Conservation (phyloP, 176 grass and related monocot species). For the Oryza rufipogon region DNA sequence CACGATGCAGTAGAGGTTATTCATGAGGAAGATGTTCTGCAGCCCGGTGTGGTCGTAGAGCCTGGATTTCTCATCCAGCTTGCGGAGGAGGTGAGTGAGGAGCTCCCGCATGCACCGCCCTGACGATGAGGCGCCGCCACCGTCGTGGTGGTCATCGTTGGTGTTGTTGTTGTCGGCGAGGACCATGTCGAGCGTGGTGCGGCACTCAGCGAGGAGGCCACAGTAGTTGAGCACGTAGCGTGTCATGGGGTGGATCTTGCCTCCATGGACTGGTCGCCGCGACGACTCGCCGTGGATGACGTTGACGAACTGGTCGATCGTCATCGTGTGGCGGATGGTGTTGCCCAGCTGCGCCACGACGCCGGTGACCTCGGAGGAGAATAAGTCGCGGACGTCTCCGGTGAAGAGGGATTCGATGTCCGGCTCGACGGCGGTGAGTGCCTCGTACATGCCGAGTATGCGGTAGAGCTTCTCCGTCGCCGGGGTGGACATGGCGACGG, state of each 20-base stretch:
- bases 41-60: slow-evolving; percentile 83
- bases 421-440: slow-evolving; percentile 52
- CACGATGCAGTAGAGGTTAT: slow-evolving; percentile 92
- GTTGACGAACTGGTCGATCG: slow-evolving; percentile 53
- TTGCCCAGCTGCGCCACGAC: slow-evolving; percentile 50
- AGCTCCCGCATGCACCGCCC: slow-evolving; percentile 64
- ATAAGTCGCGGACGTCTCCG: slow-evolving; percentile 48
- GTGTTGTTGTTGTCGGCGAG: slow-evolving; percentile 40
- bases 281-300: slow-evolving; percentile 65
- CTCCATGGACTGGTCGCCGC: slow-evolving; percentile 47
- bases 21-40: slow-evolving; percentile 91
- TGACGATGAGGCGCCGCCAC: slow-evolving; percentile 32
- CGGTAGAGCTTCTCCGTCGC: slow-evolving; percentile 75
- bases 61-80: slow-evolving; percentile 73
- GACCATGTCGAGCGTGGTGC: slow-evolving; percentile 54
- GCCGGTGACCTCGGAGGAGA: slow-evolving; percentile 49
- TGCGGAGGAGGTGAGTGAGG: slow-evolving; percentile 60
- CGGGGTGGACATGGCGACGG: slow-evolving; percentile 58
- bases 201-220: slow-evolving; percentile 70
- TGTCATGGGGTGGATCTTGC: slow-evolving; percentile 85
- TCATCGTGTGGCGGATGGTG: slow-evolving; percentile 56
- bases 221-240: slow-evolving; percentile 94
- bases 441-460: slow-evolving; percentile 83
- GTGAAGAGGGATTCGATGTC: slow-evolving; percentile 59
- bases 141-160: neutral